These are phyloP conservation scores for Cetraspora pellucida DNA, from an alignment of 192 early-diverging fungal species.

Conservation along the genomic window DNA sequence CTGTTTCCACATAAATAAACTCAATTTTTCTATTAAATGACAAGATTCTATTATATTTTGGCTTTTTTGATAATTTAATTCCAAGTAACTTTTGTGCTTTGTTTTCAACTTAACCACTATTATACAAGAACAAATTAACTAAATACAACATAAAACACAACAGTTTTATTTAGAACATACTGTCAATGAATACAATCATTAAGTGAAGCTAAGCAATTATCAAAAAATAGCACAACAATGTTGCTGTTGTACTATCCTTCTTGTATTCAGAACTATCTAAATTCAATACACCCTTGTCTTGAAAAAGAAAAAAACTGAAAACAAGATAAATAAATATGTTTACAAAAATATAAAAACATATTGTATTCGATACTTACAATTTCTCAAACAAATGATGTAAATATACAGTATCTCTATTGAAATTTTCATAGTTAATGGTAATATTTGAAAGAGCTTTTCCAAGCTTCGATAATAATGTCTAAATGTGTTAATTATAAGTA, in stretches of 20 bases:
- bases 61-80: conserved; percentile 20
- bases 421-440: no score
- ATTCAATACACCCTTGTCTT: conserved; percentile 20
- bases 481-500: conserved; percentile 19
- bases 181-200: conserved; percentile 11
- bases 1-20: conserved; percentile 28
- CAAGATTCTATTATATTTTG: conserved; percentile 27
- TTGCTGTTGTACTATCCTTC: conserved; percentile 16
- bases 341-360: background rate
- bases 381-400: no score
- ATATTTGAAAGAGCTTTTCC: no score
- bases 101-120: conserved; percentile 21
- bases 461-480: conserved; percentile 2
- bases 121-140: conserved; percentile 23
- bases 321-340: conserved; percentile 9
- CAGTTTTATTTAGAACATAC: conserved; percentile 26
- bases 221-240: conserved; percentile 17
- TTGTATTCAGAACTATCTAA: conserved; percentile 25
- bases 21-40: conserved; percentile 25
- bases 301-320: conserved; percentile 16
- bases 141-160: conserved; percentile 25
- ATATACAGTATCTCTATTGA: no score
- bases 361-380: background rate
- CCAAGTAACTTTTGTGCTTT: conserved; percentile 23
- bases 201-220: conserved; percentile 27